phyloP scores from a whole-genome alignment of 2,329 filamentous ascomycete species.

The Paecilomyces sp. region DNA sequence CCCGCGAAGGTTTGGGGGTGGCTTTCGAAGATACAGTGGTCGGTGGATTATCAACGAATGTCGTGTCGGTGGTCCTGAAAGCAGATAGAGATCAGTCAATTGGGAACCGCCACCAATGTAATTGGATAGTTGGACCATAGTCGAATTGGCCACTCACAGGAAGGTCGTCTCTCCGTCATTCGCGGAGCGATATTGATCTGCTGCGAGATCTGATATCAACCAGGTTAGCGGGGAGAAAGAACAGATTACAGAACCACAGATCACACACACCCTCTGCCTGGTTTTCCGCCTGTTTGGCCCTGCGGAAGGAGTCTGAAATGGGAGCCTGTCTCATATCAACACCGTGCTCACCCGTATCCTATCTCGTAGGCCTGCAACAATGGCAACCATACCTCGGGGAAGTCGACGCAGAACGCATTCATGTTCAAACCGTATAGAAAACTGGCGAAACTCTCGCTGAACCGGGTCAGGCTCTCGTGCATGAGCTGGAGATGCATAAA shows the following conservation, averaged over 20 bases:
- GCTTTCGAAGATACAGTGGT: slow-evolving; percentile 41
- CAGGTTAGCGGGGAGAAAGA: not conserved
- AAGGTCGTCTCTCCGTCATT: slow-evolving; percentile 71
- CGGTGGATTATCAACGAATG: slow-evolving; percentile 79
- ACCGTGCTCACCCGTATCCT: not conserved
- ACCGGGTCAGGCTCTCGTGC: slow-evolving; percentile 87
- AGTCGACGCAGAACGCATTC: slow-evolving; percentile 98
- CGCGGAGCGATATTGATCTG: slow-evolving; percentile 24
- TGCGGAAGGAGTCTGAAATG: slow-evolving; percentile 72
- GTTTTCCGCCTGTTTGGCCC: slow-evolving; percentile 54
- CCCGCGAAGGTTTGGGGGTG: slow-evolving; percentile 22
- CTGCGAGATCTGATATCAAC: slow-evolving; percentile 23
- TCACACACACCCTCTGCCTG: slow-evolving; percentile 33
- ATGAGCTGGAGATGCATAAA: slow-evolving; percentile 96
- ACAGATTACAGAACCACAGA: not conserved
- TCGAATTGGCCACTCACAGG: slow-evolving; percentile 51
- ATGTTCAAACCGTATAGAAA: slow-evolving; percentile 97
- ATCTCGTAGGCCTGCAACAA: not conserved
- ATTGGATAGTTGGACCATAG: not conserved
- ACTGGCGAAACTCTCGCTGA: slow-evolving; percentile 91
- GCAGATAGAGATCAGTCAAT: not conserved
- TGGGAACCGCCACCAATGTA: not conserved
- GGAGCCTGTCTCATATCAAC: slow-evolving; percentile 55
- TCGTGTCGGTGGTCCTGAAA: slow-evolving; percentile 76
- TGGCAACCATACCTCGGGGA: slow-evolving; percentile 63